Evolutionary conservation across 2,329 filamentous ascomycete species (phyloP), one percentile per base, ranked within the genome.

Genomic region (Fusarium domesticum): DNA sequence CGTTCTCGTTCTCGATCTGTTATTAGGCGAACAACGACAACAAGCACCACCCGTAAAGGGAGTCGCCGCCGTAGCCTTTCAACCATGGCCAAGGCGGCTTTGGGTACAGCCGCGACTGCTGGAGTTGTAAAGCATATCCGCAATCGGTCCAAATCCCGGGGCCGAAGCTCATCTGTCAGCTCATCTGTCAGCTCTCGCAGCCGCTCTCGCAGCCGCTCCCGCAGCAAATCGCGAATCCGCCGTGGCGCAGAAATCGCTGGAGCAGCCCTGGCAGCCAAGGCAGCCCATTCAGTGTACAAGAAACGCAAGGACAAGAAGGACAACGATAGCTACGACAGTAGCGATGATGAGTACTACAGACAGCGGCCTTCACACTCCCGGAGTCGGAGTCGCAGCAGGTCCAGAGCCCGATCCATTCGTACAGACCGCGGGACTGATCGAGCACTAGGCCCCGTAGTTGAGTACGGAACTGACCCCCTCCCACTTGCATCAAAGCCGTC

Each of bases 391-490:
- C 61, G 74, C 64, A 76, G 73, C 70, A 76, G 73, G 68, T 79
- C 77, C 66, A 64, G 65, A 61, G 70, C 72, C 69, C 67, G 69
- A 68, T 69, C 70, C 70, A 68, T 66, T 65, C 68, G 72, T 68
- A 72, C 73, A 58, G 72, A 75, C 64, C 68, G 69, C 61, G 68
- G 67, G 64, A 74, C 77, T 83, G 80, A 83, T 78, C 75, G 74
- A 71, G 78, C 82, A 70, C 70, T 83, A 81, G 81, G 80, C 70
- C 74, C 51, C 51, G 51, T 83, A 74, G 78, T 84, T 75, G 78
- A 84, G 65, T 84, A 84, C 71, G 81, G 81, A 56, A 72, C 70
- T 61, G 73, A 76, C 54, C 79, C 80, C 57, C 71, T 84, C 53
- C 23, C 23, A 12, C 23, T 28, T 12, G 23, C 23, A 28, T 66